Evolutionary conservation across 352 stramenopile species (phyloP).

Genomic region (Phytophthora macrochlamydospora): DNA sequence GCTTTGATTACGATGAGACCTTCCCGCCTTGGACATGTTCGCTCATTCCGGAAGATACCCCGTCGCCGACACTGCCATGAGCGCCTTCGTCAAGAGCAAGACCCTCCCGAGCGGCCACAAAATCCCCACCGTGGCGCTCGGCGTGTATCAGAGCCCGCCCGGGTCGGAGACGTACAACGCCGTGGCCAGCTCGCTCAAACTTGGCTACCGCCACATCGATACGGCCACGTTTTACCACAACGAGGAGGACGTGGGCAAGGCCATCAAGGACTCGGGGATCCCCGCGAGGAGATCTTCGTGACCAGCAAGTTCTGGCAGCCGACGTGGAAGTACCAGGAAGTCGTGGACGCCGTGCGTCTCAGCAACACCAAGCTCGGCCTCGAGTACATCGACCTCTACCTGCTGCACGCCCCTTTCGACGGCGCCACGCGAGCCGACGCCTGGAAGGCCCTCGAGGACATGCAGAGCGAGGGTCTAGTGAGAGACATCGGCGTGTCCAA

Average conservation of each 20-base stretch:
- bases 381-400: conserved; percentile 83
- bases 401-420: conserved; percentile 65
- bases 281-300: conserved; percentile 81
- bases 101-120: too few species aligned
- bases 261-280: conserved; percentile 71
- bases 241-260: conserved; percentile 80
- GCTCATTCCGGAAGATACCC: too few species aligned
- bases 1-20: too few species aligned
- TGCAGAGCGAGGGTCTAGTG: conserved; percentile 51
- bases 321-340: conserved; percentile 76
- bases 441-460: conserved; percentile 50
- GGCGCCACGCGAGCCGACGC: conserved; percentile 20
- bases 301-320: conserved; percentile 73
- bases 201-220: conserved; percentile 92
- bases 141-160: too few species aligned
- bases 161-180: too few species aligned
- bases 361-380: conserved; percentile 67
- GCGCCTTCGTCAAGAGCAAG: too few species aligned
- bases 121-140: too few species aligned
- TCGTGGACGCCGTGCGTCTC: conserved; percentile 51
- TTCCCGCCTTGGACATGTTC: too few species aligned
- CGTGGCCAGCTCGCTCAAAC: conserved; percentile 5
- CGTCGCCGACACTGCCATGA: too few species aligned
- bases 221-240: conserved; percentile 90
- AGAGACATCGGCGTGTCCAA: conserved; percentile 89